Percentiles rank a stretch among this genome's conserved stretches.
Evolutionary conservation across 2,329 filamentous ascomycete species (phyloP).

Genomic region (Xylariaceae sp.): DNA sequence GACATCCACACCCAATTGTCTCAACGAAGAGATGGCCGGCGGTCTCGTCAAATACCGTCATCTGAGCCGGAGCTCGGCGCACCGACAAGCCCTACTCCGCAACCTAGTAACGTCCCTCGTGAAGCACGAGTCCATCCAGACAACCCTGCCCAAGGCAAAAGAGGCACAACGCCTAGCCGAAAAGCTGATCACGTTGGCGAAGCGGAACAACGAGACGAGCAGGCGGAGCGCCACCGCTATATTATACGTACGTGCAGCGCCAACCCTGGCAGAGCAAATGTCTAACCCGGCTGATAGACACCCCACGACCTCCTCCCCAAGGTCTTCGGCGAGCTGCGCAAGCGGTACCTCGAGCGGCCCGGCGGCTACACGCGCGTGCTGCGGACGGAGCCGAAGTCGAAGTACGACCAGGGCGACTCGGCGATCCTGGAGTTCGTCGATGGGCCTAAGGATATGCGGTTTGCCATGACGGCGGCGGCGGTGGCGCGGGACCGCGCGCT

Average conservation of each 20-base stretch:
- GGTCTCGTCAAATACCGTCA: conserved; percentile 84
- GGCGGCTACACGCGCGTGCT: conserved; percentile 95
- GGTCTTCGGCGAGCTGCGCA: conserved; percentile 76
- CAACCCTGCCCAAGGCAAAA: conserved; percentile 95
- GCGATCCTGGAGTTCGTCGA: conserved; percentile 95
- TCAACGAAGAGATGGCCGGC: conserved; percentile 64
- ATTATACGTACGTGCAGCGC: conserved; percentile 69
- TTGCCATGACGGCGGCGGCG: conserved; percentile 85
- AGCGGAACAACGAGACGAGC: conserved; percentile 84
- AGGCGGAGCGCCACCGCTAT: conserved; percentile 70
- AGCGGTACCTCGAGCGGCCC: conserved; percentile 72
- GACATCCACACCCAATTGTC: not conserved
- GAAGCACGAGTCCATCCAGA: conserved; percentile 87
- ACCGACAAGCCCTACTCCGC: conserved; percentile 86
- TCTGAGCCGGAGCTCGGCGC: conserved; percentile 77
- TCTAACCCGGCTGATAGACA: conserved; percentile 44
- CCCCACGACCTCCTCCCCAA: conserved; percentile 72
- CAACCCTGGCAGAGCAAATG: not conserved
- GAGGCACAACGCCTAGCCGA: conserved; percentile 92
- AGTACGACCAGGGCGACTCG: conserved; percentile 77
- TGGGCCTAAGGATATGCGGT: conserved; percentile 87
- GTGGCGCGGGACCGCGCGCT: conserved; percentile 61
- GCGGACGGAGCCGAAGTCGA: conserved; percentile 81
- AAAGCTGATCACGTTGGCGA: conserved; percentile 89
- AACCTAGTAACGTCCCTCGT: conserved; percentile 95